Conservation (phyloP, 164 flowering plant genomes). For the Pachysandra terminalis region DNA sequence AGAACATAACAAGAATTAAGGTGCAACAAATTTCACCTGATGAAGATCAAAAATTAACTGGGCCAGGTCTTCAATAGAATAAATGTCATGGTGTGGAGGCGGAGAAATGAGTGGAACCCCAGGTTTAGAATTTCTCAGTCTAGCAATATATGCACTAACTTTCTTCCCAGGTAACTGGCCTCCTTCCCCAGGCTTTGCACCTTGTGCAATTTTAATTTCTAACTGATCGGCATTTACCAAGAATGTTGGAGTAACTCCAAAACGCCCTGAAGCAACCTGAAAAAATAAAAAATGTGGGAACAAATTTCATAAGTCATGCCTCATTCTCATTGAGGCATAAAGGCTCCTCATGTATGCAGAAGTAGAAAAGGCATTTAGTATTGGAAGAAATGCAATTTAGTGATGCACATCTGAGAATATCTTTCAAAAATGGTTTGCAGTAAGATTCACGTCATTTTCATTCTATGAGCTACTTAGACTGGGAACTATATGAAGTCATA, state of each 20-base stretch:
- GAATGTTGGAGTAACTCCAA: constrained; percentile 99
- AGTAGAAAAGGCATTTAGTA: background rate
- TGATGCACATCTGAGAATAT: background rate
- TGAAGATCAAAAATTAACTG: constrained; percentile 97
- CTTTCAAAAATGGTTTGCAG: background rate
- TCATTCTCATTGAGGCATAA: background rate
- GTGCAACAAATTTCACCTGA: constrained; percentile 56
- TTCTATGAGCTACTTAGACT: background rate
- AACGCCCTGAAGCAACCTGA: constrained; percentile 99
- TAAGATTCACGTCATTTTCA: background rate
- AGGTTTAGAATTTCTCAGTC: constrained; percentile 94
- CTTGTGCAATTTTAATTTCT: constrained; percentile 99
- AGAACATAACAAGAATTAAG: constrained; percentile 3
- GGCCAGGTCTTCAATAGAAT: constrained; percentile 99
- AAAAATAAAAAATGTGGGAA: constrained; percentile 8
- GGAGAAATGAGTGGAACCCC: constrained; percentile 99
- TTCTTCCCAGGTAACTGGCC: constrained; percentile 99
- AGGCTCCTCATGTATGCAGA: background rate
- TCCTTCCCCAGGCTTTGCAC: constrained; percentile 99
- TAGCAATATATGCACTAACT: constrained; percentile 98
- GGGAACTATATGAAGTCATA: background rate
- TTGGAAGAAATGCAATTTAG: background rate
- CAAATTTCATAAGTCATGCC: background rate
- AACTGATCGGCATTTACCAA: constrained; percentile 95
- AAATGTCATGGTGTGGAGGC: constrained; percentile 99